Conservation (phyloP, 73 alveolate species). For the Paramecium primaurelia region DNA sequence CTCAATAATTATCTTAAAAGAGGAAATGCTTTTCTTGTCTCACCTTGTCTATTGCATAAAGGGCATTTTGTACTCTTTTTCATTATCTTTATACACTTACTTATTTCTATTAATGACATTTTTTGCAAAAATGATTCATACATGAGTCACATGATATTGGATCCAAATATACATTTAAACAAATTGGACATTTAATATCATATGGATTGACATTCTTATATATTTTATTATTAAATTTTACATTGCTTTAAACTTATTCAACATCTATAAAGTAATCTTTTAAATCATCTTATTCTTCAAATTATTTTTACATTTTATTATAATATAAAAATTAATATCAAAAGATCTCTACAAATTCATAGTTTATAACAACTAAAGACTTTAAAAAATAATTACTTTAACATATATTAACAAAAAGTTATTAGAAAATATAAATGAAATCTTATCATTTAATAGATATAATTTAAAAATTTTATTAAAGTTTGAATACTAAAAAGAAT, state of each 20-base stretch:
- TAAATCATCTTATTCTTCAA: background rate
- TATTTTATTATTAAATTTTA: background rate
- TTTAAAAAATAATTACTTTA: background rate
- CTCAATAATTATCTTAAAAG: background rate
- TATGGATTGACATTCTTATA: background rate
- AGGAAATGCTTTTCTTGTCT: conserved; percentile 33
- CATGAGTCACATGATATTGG: conserved; percentile 35
- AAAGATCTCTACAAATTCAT: background rate
- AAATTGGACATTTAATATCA: conserved; percentile 30
- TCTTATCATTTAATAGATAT: too few species aligned
- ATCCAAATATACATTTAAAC: background rate
- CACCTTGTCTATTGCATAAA: background rate
- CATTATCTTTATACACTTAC: background rate
- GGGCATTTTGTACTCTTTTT: background rate
- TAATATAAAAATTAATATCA: background rate
- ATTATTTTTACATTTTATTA: background rate
- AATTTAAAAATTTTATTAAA: too few species aligned
- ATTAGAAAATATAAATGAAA: too few species aligned
- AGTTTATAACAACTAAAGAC: background rate
- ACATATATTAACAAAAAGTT: too few species aligned
- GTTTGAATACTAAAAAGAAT: too few species aligned
- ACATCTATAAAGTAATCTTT: background rate
- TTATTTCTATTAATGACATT: background rate
- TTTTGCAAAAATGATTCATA: conserved; percentile 27
- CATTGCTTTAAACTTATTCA: background rate